Percentiles rank a stretch among this genome's conserved stretches.
phyloP scores from a whole-genome alignment of 2,329 filamentous ascomycete species.

The Botrytis hyacinthi region DNA sequence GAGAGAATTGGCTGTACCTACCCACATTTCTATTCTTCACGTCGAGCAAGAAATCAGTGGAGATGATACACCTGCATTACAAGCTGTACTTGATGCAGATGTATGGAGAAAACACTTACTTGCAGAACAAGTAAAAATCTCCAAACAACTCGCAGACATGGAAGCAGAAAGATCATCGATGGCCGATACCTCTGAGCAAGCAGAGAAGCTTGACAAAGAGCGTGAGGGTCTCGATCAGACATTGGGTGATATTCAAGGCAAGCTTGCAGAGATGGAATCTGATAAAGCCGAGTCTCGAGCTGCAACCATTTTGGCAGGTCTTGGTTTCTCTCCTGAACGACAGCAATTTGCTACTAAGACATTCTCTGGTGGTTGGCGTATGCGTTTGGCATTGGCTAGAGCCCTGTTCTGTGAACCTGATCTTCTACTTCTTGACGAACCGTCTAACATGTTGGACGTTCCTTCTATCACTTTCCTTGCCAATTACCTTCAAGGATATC shows the following conservation, averaged over 20 bases:
- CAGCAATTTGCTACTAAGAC: constrained; percentile 94
- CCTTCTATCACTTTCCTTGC: constrained; percentile 99
- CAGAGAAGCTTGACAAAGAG: constrained; percentile 78
- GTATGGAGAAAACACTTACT: constrained; percentile 97
- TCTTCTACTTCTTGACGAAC: constrained; percentile 93
- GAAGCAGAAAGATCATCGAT: constrained; percentile 74
- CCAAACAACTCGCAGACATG: constrained; percentile 68
- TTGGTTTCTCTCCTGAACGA: constrained; percentile 91
- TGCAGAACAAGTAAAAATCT: constrained; percentile 84
- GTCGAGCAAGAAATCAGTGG: constrained; percentile 98
- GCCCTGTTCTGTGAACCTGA: constrained; percentile 98
- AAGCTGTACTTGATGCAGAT: constrained; percentile 94
- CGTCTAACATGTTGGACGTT: constrained; percentile 99
- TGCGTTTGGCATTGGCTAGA: constrained; percentile 91
- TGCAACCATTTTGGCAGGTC: constrained; percentile 91
- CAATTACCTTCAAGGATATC: constrained; percentile 90
- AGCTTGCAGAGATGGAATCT: constrained; percentile 97
- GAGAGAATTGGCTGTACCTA: constrained; percentile 91
- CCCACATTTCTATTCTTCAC: constrained; percentile 97
- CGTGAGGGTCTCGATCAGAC: constrained; percentile 88
- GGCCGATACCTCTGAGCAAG: constrained; percentile 90
- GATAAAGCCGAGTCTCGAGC: constrained; percentile 96
- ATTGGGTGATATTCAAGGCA: constrained; percentile 84
- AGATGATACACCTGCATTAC: constrained; percentile 90
- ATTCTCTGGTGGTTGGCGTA: constrained; percentile 99